These are phyloP conservation scores for Lindgomyces ingoldianus DNA, from an alignment of 495 filamentous ascomycete genomes.

Conservation along the genomic window DNA sequence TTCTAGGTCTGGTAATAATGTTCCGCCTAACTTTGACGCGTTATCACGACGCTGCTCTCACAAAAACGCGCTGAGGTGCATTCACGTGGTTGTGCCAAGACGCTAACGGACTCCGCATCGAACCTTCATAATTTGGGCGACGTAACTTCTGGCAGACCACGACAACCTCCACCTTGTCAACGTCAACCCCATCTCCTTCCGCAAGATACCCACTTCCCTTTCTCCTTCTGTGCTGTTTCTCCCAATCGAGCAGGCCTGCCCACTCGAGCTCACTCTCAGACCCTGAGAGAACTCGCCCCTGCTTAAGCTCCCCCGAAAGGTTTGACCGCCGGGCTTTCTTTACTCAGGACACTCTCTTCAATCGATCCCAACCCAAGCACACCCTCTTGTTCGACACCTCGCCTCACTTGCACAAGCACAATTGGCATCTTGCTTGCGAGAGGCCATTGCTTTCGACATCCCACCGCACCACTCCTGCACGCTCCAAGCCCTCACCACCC, in stretches of 20 bases:
- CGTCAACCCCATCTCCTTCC: not conserved
- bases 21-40: not conserved
- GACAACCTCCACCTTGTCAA: slow-evolving; percentile 4
- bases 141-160: slow-evolving; percentile 2
- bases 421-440: slow-evolving; percentile 28
- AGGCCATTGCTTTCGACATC: slow-evolving; percentile 21
- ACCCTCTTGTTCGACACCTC: slow-evolving; percentile 22
- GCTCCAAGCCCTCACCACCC: slow-evolving; percentile 27
- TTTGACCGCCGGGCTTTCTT: slow-evolving; percentile 32
- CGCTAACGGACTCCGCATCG: slow-evolving; percentile 3
- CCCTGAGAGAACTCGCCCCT: slow-evolving; percentile 1
- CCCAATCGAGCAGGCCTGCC: not conserved
- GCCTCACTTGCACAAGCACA: slow-evolving; percentile 30
- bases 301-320: slow-evolving; percentile 18
- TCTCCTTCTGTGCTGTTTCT: not conserved
- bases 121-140: not conserved
- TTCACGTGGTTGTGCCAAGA: slow-evolving; percentile 14
- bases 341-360: slow-evolving; percentile 13
- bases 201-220: not conserved
- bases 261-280: slow-evolving; percentile 5
- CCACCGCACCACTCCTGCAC: slow-evolving; percentile 28
- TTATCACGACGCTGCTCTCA: not conserved
- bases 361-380: slow-evolving; percentile 2
- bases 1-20: not conserved
- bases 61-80: not conserved